Evolutionary conservation across 768 basidiomycete genomes (phyloP), one percentile per base, ranked within the genome.

Genomic region (Fistulinella prunicolor): DNA sequence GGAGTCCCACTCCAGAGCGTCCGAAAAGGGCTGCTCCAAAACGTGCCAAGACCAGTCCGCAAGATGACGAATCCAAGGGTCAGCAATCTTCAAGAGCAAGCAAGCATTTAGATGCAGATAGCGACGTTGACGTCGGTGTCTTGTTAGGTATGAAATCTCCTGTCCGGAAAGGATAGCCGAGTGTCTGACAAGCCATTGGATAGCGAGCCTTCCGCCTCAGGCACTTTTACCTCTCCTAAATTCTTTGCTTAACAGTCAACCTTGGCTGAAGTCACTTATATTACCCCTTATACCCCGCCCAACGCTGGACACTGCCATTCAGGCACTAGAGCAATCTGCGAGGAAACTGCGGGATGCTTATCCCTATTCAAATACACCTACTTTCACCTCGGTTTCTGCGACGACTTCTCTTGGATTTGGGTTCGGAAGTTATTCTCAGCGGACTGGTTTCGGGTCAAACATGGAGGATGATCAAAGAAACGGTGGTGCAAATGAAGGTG

Each of bases 221-320:
- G 85, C 89, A 9, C 73, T 89, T 16, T 71, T 92, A 23, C 86
- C 88, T 3, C 71, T 92, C 32, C 67, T 93, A 19, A 84, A 76
- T 22, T 78, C 87, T 10, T 70, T 93, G 46, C 69, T 93, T 21
- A 74, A 76, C 48, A 67, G 74, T 1, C 82, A 90, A 53, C 90
- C 90, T 0, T 73, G 78, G 3, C 70, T 93, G 40, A 93, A 89
- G 65, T 74, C 82, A 2, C 67, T 78, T 9, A 77, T 93, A 47
- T 68, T 93, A 30, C 82, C 83, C 26, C 73, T 93, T 30, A 89
- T 93, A 60, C 90, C 90, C 42, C 81, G 87, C n/a, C 90, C 90
- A 13, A 85, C 89, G 2, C 71, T 91, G 48, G 85, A 89, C 24
- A 82, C 78, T 24, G 89, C 87, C 9, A 65, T 82, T 23, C 80